These are phyloP conservation scores for Lactifluus piperatus DNA, from an alignment of 768 basidiomycete species.

Conservation along the genomic window DNA sequence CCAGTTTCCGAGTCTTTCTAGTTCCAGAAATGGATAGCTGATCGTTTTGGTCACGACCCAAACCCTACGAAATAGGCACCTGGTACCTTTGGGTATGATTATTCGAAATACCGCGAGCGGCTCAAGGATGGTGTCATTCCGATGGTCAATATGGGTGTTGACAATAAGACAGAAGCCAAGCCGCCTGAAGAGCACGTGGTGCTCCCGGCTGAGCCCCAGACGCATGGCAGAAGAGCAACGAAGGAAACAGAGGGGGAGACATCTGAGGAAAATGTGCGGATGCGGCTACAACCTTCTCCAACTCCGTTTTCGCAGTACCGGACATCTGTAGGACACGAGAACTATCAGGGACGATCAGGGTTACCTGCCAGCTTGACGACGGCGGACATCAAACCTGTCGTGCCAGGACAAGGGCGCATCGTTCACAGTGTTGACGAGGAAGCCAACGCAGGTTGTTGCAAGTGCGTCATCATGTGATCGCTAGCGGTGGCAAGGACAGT, in stretches of 20 bases:
- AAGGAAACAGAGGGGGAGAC: neutral
- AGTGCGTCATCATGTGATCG: constrained; percentile 77
- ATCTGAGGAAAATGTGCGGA: constrained; percentile 21
- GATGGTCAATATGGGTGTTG: neutral
- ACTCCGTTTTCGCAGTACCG: constrained; percentile 57
- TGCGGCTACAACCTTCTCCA: constrained; percentile 38
- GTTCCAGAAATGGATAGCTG: neutral
- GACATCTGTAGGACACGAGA: constrained; percentile 15
- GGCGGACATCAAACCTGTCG: constrained; percentile 9
- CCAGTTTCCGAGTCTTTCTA: neutral
- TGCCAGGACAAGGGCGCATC: constrained; percentile 16
- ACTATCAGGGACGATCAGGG: constrained; percentile 9
- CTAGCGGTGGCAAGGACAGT: neutral
- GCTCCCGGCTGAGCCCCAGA: neutral
- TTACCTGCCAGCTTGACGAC: constrained; percentile 14
- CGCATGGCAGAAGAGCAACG: neutral
- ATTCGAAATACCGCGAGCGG: constrained; percentile 52
- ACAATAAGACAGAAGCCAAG: constrained; percentile 14
- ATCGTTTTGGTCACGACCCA: neutral
- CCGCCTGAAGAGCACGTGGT: neutral
- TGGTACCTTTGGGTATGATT: constrained; percentile 75
- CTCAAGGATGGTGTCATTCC: neutral
- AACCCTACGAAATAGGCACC: constrained; percentile 44
- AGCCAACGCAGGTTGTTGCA: constrained; percentile 58
- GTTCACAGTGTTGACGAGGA: constrained; percentile 36